phyloP scores from a whole-genome alignment of 352 stramenopile species.

The Phytophthora pisi region DNA sequence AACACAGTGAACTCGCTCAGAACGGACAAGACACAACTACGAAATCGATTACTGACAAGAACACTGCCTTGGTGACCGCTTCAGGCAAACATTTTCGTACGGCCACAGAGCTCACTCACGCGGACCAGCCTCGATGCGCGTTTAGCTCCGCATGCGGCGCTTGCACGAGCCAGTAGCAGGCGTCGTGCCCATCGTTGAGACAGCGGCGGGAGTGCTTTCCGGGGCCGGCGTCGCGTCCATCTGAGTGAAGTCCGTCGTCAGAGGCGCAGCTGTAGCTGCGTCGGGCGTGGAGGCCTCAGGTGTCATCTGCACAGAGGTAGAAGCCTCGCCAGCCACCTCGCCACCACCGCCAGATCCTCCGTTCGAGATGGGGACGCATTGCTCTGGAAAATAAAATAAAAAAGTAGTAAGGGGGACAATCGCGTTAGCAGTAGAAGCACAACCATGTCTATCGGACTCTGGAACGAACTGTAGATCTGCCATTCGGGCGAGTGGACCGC shows the following conservation, averaged over 20 bases:
- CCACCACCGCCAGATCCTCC: constrained; percentile 9
- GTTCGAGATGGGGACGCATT: constrained; percentile 42
- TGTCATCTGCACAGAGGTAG: constrained; percentile 2
- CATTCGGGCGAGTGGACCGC: constrained; percentile 42
- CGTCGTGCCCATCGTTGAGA: not conserved
- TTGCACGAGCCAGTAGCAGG: constrained; percentile 12
- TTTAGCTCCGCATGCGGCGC: constrained; percentile 22
- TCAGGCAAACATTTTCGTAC: not conserved
- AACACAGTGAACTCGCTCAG: not conserved
- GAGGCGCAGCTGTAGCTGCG: not conserved
- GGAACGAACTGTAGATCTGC: constrained; percentile 54
- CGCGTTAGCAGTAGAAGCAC: not conserved
- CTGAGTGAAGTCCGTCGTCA: constrained; percentile 20
- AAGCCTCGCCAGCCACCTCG: constrained; percentile 16
- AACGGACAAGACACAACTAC: not conserved
- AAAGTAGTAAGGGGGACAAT: not conserved
- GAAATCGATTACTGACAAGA: not conserved
- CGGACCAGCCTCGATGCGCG: not conserved
- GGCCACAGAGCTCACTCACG: not conserved
- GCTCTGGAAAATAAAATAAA: constrained; percentile 12
- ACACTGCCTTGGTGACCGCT: not conserved
- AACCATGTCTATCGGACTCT: not conserved
- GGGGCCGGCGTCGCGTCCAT: constrained; percentile 10
- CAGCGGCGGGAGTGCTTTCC: not conserved
- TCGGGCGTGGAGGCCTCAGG: constrained; percentile 12